Evolutionary conservation across 352 stramenopile genomes (phyloP), one percentile per base, ranked within the genome.

Genomic region (Pythium utonaiense): DNA sequence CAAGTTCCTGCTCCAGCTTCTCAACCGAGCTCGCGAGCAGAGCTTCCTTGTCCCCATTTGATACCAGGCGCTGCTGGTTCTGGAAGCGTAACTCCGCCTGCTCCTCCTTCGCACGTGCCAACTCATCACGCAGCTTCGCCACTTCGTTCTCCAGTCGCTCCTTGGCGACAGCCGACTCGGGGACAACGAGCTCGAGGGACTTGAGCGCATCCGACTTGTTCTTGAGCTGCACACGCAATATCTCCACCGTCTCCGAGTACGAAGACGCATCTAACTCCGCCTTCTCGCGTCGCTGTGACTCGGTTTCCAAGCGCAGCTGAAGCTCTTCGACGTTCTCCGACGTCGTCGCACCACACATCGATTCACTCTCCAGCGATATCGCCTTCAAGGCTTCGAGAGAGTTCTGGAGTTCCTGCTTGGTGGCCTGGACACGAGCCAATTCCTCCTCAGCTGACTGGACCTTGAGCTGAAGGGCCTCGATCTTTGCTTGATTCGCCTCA

Each of bases 211-310:
- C 64, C 0, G 75, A 76, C 42, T 62, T 80, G 19, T 73, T 62
- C 51, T 85, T 86, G n/a, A 82, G 56, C 44, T 91, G 72, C 19
- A 70, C 66, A 9, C 77, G 80, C 19, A 89, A 42, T n/a, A 86
- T 44, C 31, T 70, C 65, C 9, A 88, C 44, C 3, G 75, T 74
- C 56, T 89, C 82, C 57, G 82, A 70, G 56, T 89, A 91, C 30
- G 82, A 91, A 40, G 77, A 69, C 8, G 88, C 70, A 48, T 91
- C 82, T 21, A 89, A 65, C 36, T 84, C 71, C 3, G 88, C 68
- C 33, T 69, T 86, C 44, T 66, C 52, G 5, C 77, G 67, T 5
- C 67, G 53, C 34, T 74, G 62, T 6, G 51, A 53, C 33, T 85
- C 74, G n/a, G 47, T 58, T 17, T 83, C 78, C 31, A 88, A 53